Evolutionary conservation across 441 rosid species (phyloP).

Genomic region (Bocquillonia castaneifolia): DNA sequence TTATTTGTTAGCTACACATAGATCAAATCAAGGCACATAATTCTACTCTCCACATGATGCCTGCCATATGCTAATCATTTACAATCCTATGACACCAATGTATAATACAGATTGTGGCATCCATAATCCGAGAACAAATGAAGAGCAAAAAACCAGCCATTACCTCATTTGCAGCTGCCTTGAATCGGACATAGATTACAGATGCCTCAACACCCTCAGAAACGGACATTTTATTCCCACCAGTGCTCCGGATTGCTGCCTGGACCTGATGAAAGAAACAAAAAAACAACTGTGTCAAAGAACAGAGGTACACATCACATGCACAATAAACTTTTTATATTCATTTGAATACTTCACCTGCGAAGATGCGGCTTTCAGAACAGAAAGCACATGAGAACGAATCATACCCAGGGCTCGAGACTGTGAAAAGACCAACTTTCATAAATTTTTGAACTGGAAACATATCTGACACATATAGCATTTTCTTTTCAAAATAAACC

Average conservation of each 20-base stretch:
- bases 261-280: conserved; percentile 55
- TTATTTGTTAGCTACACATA: conserved; percentile 17
- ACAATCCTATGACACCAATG: background rate
- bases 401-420: conserved; percentile 95
- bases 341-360: conserved; percentile 50
- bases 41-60: background rate
- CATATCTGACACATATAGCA: background rate
- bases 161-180: conserved; percentile 97
- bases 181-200: conserved; percentile 84
- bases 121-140: conserved; percentile 12
- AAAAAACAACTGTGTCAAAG: conserved; percentile 17
- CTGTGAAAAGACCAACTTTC: conserved; percentile 40
- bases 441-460: conserved; percentile 4
- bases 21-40: background rate
- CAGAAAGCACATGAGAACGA: conserved; percentile 79
- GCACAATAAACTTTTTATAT: conserved; percentile 11
- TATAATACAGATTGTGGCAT: background rate
- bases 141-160: conserved; percentile 14
- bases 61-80: background rate
- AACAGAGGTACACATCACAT: background rate
- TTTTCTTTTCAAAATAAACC: conserved; percentile 9
- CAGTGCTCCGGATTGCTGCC: conserved; percentile 66
- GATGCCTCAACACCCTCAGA: conserved; percentile 98
- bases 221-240: conserved; percentile 62
- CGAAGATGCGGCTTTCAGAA: conserved; percentile 80